Evolutionary conservation across 176 grass and related monocot species (phyloP).

Genomic region (barley (Hordeum vulgare)): MorexV3_pseudomolecules_assembly NC_058520.1:122071218-122071717

Average conservation of each 20-base stretch:
- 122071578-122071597: slow-evolving; percentile 68
- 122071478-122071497: slow-evolving; percentile 65
- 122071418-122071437: slow-evolving; percentile 76
- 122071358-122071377: slow-evolving; percentile 92
- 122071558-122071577: slow-evolving; percentile 70
- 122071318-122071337: slow-evolving; percentile 87
- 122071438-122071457: slow-evolving; percentile 85
- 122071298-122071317: slow-evolving; percentile 95
- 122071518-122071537: slow-evolving; percentile 69
- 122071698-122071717: slow-evolving; percentile 75
- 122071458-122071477: slow-evolving; percentile 93
- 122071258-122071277: slow-evolving; percentile 81
- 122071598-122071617: slow-evolving; percentile 56
- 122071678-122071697: slow-evolving; percentile 79
- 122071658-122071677: slow-evolving; percentile 75
- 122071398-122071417: slow-evolving; percentile 65
- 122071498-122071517: slow-evolving; percentile 85
- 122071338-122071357: slow-evolving; percentile 97
- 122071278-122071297: slow-evolving; percentile 99
- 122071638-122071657: slow-evolving; percentile 88
- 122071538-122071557: slow-evolving; percentile 67
- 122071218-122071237: slow-evolving; percentile 74
- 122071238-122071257: slow-evolving; percentile 71
- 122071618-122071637: slow-evolving; percentile 95
- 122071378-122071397: slow-evolving; percentile 90